phyloP scores from a whole-genome alignment of 2,329 filamentous ascomycete species.

The Colletotrichum sp. region DNA sequence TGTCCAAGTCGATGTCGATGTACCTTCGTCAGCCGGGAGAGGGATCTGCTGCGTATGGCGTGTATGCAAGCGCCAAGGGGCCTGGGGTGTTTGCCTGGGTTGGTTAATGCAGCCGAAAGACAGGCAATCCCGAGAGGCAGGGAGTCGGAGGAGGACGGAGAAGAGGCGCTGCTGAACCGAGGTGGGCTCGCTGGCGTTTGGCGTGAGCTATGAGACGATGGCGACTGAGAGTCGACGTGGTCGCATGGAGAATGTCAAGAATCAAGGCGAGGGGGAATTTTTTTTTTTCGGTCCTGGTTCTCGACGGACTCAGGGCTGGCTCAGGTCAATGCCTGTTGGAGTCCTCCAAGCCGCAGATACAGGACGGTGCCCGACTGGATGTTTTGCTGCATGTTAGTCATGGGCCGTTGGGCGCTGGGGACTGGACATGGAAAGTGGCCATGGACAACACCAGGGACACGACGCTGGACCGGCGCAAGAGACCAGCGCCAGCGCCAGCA shows the following conservation, averaged over 20 bases:
- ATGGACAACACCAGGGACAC: neutral
- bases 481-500: conserved; percentile 1
- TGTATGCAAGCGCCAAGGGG: conserved; percentile 1
- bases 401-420: neutral
- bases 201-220: neutral
- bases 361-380: neutral
- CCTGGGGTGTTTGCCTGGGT: neutral
- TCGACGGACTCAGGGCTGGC: neutral
- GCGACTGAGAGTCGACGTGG: neutral
- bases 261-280: neutral
- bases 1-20: neutral
- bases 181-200: neutral
- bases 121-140: neutral
- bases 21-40: neutral
- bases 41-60: neutral
- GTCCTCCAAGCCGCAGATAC: conserved; percentile 6
- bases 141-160: neutral
- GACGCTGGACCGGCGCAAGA: neutral
- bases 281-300: neutral
- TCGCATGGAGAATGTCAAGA: neutral
- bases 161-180: neutral
- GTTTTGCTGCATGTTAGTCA: neutral
- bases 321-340: conserved; percentile 12
- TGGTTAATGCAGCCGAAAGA: neutral
- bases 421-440: neutral